Percentiles rank a stretch among this genome's conserved stretches.
Conservation (phyloP, 2,329 filamentous ascomycete genomes). For the Aspergillus fischeri region DNA sequence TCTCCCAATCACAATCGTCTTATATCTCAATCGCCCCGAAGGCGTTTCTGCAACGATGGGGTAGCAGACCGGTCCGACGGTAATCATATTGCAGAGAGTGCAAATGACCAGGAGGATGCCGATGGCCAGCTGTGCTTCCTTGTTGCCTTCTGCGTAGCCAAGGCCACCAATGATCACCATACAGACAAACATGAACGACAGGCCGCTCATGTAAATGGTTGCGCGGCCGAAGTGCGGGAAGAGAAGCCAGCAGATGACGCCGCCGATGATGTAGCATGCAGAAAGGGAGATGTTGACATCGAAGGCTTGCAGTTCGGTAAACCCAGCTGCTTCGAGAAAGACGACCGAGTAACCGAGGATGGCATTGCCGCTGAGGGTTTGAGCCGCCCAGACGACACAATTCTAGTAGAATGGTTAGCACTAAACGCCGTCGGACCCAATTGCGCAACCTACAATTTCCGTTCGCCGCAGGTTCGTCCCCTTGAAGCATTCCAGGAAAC, state of each 20-base stretch:
- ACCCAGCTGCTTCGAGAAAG: slow-evolving; percentile 40
- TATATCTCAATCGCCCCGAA: slow-evolving; percentile 50
- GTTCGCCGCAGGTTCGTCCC: slow-evolving; percentile 71
- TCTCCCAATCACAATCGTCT: slow-evolving; percentile 42
- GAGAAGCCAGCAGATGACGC: slow-evolving; percentile 40
- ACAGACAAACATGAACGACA: slow-evolving; percentile 38
- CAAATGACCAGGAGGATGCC: slow-evolving; percentile 48
- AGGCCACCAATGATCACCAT: slow-evolving; percentile 35
- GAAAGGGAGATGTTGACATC: slow-evolving; percentile 40
- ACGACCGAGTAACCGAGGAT: slow-evolving; percentile 36
- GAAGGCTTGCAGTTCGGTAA: slow-evolving; percentile 34
- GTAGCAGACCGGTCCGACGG: slow-evolving; percentile 53
- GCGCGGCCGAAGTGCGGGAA: slow-evolving; percentile 39
- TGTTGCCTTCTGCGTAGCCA: slow-evolving; percentile 17
- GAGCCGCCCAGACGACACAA: slow-evolving; percentile 39
- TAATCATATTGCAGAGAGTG: slow-evolving; percentile 52
- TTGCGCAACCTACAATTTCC: slow-evolving; percentile 59
- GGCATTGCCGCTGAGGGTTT: slow-evolving; percentile 37
- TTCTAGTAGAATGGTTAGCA: slow-evolving; percentile 17
- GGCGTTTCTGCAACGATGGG: slow-evolving; percentile 52
- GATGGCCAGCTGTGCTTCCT: slow-evolving; percentile 27
- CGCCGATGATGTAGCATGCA: slow-evolving; percentile 39
- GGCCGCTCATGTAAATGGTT: slow-evolving; percentile 40
- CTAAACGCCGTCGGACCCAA: too few species aligned
- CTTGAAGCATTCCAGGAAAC: slow-evolving; percentile 76